Conservation (phyloP, 139 green algal species). For the Coelastrella sp. region DNA sequence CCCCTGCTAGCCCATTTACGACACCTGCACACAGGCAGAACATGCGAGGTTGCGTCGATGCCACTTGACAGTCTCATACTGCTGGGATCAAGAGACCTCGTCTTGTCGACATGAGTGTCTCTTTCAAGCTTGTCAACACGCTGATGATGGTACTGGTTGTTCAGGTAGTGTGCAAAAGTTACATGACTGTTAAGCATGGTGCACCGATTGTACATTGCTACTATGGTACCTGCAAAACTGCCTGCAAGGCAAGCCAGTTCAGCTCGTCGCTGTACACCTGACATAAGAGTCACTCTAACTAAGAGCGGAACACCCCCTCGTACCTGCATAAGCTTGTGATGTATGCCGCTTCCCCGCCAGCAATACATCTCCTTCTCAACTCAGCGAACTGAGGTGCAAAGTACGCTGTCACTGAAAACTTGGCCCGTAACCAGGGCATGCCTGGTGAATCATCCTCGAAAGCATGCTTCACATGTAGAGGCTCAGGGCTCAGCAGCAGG, state of each 20-base stretch:
- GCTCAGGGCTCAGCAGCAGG: conserved; percentile 68
- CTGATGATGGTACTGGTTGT: too few species aligned
- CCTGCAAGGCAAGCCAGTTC: too few species aligned
- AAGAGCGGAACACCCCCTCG: not conserved
- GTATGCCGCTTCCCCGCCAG: conserved; percentile 84
- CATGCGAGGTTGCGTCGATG: too few species aligned
- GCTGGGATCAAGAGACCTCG: not conserved
- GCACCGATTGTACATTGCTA: too few species aligned
- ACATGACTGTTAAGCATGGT: too few species aligned
- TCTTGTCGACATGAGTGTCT: not conserved
- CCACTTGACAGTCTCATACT: too few species aligned
- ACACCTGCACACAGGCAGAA: too few species aligned
- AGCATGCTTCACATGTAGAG: conserved; percentile 67
- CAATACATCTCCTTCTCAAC: conserved; percentile 75
- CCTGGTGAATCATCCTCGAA: conserved; percentile 76
- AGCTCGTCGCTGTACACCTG: too few species aligned
- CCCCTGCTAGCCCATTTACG: conserved; percentile 83
- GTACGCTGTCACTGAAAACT: conserved; percentile 76
- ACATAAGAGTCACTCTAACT: too few species aligned
- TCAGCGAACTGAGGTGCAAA: conserved; percentile 92
- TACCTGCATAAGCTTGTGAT: conserved; percentile 79
- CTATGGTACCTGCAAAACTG: too few species aligned
- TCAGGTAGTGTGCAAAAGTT: too few species aligned
- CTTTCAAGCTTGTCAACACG: too few species aligned
- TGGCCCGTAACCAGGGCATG: conserved; percentile 46